A percentile compares a stretch with the other conserved stretches of the same genome.
These are phyloP conservation scores for Bolboschoenoplectus hybrid DNA, from an alignment of 202 grass and related monocot species.

Conservation along the genomic window DNA sequence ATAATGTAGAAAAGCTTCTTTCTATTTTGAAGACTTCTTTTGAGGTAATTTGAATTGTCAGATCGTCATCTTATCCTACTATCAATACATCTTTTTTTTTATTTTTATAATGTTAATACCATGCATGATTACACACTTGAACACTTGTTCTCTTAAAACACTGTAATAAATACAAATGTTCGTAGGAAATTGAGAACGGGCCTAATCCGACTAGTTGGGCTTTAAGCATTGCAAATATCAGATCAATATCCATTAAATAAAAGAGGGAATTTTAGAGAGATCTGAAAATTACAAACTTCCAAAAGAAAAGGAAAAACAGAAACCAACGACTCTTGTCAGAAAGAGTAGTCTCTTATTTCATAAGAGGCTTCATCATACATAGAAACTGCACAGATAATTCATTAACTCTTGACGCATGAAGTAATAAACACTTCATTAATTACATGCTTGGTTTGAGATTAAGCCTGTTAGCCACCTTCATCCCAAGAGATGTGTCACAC, in stretches of 20 bases:
- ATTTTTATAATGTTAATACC: too few relatives aligned
- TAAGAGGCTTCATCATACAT: constrained; percentile 21
- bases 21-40: neutral
- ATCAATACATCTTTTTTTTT: neutral
- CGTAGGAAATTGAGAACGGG: neutral
- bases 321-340: neutral
- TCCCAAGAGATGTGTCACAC: constrained; percentile 71
- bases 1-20: neutral
- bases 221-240: constrained; percentile 23
- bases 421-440: neutral
- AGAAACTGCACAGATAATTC: neutral
- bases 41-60: neutral
- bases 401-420: neutral
- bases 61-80: neutral
- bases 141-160: neutral
- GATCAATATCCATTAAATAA: constrained; percentile 20
- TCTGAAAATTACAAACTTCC: neutral
- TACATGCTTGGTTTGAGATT: constrained; percentile 87
- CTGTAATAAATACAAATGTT: neutral
- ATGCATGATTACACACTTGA: neutral
- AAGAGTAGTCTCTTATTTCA: constrained; percentile 1
- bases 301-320: neutral
- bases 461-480: constrained; percentile 71
- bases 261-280: neutral
- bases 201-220: neutral